Evolutionary conservation across 495 filamentous ascomycete species (phyloP), one percentile per base, ranked within the genome.

Genomic region (Hypomontagnella submonticulosa): DNA sequence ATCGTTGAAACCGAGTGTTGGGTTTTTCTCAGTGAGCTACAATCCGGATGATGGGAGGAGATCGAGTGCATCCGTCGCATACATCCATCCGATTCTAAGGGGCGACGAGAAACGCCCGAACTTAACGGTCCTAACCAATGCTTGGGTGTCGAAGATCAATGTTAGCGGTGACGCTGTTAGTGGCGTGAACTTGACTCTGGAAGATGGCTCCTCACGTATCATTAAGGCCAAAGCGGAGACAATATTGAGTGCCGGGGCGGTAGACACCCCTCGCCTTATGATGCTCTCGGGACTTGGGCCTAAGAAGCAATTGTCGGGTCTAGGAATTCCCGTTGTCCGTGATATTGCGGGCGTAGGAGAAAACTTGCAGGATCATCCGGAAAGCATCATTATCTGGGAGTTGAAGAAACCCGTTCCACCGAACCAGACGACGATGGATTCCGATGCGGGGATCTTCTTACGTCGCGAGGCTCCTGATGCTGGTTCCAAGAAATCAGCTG

Each of bases 361-460:
- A 75, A 93, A 93, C 76, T 80, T 95, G 11, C 76, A 90, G 33
- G 90, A 93, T 71, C 90, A 93, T 74, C 88, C 89, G 1, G 89
- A 92, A 71, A 87, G 79, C 63, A 91, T 91, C 75, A 91, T 92
- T 60, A 88, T 94, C 75, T 93, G 90, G 90, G 89, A 93, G 75
- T 83, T 94, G 71, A 91, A 92, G 75, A 83, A 81, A 36, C 87
- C 90, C 16, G 88, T 92, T 4, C 89, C 90, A 16, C 75, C 81
- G 2, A 88, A 90, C 76, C 88, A 92, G 79, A 93, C 90, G 20
- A 91, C 89, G 63, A 92, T 92, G 90, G 89, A 93, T 77, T 90
- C 88, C 0, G 91, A 93, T 67, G 91, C 90, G 12, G 91, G 90
- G 48, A 89, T 93, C 60, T 95, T 95, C 81, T 78, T 93, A 40